phyloP scores from a whole-genome alignment of 2,329 filamentous ascomycete species.

The Neophaeococcomyces aloes region DNA sequence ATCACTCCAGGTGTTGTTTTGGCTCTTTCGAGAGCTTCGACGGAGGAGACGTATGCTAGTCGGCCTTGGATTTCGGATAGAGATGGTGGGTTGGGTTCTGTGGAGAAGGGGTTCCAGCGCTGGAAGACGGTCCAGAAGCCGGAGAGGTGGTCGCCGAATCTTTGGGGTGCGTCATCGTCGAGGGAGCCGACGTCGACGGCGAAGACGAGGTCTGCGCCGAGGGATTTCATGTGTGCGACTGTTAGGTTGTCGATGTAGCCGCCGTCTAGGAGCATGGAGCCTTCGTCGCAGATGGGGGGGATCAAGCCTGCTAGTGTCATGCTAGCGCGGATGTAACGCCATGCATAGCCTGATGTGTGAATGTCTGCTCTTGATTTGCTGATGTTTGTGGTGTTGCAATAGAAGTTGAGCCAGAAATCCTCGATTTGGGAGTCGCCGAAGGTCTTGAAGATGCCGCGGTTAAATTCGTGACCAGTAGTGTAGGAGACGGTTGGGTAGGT shows the following conservation, averaged over 20 bases:
- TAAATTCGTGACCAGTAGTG: conserved; percentile 97
- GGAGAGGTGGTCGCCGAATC: conserved; percentile 86
- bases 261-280: conserved; percentile 90
- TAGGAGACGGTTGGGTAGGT: conserved; percentile 96
- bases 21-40: conserved; percentile 86
- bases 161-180: conserved; percentile 84
- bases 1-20: conserved; percentile 84
- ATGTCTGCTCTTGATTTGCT: conserved; percentile 85
- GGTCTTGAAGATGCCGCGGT: conserved; percentile 95
- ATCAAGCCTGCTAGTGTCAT: conserved; percentile 92
- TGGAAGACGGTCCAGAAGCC: conserved; percentile 93
- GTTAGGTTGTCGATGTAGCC: conserved; percentile 97
- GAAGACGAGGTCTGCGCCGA: conserved; percentile 90
- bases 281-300: conserved; percentile 90
- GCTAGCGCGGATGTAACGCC: conserved; percentile 90
- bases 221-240: conserved; percentile 89
- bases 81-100: conserved; percentile 81
- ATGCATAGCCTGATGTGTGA: conserved; percentile 92
- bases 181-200: conserved; percentile 88
- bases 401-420: conserved; percentile 97
- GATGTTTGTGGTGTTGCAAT: conserved; percentile 99
- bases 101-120: conserved; percentile 91
- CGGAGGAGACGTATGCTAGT: conserved; percentile 86
- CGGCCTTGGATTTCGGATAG: conserved; percentile 91
- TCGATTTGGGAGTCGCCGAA: conserved; percentile 96